These are phyloP conservation scores for Orychophragmus violaceus DNA, from an alignment of 345 rosid genomes.

Conservation along the genomic window DNA sequence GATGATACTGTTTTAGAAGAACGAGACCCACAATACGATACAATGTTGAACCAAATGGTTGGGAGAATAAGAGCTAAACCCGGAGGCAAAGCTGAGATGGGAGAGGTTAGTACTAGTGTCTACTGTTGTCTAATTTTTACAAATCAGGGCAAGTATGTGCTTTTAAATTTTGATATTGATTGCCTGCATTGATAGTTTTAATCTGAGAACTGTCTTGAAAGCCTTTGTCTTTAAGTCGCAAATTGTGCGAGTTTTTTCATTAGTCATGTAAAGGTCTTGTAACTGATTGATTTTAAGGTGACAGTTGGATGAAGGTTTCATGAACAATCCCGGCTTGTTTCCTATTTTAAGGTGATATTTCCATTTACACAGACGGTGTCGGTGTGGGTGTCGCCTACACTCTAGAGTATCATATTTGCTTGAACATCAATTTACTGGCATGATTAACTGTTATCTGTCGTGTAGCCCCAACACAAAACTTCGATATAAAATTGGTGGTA, in stretches of 20 bases:
- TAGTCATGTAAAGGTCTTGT: background rate
- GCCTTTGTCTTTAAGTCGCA: background rate
- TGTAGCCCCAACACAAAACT: background rate
- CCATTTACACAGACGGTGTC: background rate
- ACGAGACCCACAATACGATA: constrained; percentile 61
- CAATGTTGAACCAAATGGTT: constrained; percentile 82
- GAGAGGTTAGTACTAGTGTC: constrained; percentile 56
- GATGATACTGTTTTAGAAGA: constrained; percentile 56
- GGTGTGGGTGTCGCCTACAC: background rate
- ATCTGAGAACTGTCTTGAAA: background rate
- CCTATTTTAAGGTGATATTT: background rate
- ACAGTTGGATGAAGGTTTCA: background rate
- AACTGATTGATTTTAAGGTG: background rate
- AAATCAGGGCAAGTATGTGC: background rate
- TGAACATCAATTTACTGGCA: background rate
- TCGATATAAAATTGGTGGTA: background rate
- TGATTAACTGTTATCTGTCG: background rate
- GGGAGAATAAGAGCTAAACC: constrained; percentile 77
- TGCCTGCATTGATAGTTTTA: background rate
- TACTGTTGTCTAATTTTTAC: background rate
- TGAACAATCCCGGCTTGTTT: background rate
- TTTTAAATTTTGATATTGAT: background rate
- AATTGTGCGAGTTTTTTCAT: background rate
- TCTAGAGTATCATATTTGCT: background rate
- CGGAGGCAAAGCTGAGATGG: constrained; percentile 84